Percentiles rank a stretch among this genome's conserved stretches.
These are phyloP conservation scores for Plasmodium gonderi DNA, from an alignment of 169 alveolate genomes.

Conservation along the genomic window DNA sequence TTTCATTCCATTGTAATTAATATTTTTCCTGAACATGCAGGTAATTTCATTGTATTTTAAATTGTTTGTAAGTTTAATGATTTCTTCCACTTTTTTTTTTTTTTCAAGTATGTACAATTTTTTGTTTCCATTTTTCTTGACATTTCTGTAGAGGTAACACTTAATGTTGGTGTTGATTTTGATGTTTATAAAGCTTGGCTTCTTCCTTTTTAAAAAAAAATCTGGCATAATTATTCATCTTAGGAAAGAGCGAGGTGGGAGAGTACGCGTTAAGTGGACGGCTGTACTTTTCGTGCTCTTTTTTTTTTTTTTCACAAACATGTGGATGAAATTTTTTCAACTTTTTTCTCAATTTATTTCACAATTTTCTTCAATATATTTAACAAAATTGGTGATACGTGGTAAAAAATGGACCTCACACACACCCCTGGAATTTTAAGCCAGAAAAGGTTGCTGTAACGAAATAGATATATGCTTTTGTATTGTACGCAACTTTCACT, in stretches of 20 bases:
- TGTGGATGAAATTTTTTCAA: too few relatives aligned
- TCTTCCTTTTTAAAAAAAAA: conserved; percentile 34
- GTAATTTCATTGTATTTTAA: conserved; percentile 25
- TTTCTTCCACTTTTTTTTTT: conserved; percentile 10
- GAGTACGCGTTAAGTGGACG: background rate
- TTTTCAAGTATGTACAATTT: background rate
- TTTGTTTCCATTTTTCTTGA: background rate
- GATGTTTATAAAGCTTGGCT: background rate
- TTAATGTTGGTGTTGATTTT: conserved; percentile 33
- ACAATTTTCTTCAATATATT: too few relatives aligned
- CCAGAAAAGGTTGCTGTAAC: too few relatives aligned
- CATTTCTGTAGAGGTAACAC: conserved; percentile 1
- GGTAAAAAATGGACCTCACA: too few relatives aligned
- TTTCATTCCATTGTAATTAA: background rate
- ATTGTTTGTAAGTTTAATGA: background rate
- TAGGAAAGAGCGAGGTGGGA: background rate
- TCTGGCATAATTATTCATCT: conserved; percentile 61
- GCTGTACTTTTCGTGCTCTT: too few relatives aligned
- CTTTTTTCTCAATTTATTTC: too few relatives aligned
- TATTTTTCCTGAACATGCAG: background rate
- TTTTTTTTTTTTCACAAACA: too few relatives aligned
- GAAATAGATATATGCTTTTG: too few relatives aligned
- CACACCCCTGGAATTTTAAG: too few relatives aligned
- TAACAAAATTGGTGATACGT: too few relatives aligned
- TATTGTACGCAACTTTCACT: too few relatives aligned